Evolutionary conservation across 441 rosid genomes (phyloP).

Genomic region (Adansonia grandidieri): DNA sequence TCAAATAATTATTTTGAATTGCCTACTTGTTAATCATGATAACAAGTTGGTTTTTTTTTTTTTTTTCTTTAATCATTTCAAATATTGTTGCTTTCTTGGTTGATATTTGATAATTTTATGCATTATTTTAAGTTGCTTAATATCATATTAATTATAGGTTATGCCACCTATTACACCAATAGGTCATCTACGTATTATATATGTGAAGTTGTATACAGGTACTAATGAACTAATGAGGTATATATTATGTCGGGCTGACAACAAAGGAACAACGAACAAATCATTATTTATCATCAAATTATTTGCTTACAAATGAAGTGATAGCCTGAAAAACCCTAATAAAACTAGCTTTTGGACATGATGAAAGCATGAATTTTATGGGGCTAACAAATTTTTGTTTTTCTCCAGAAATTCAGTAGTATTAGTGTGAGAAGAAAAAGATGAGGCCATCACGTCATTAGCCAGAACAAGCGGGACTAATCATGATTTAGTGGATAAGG

Average conservation of each 20-base stretch:
- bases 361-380: constrained; percentile 14
- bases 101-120: not conserved
- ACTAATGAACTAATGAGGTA: too few species aligned
- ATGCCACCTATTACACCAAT: constrained; percentile 8
- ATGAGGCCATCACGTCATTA: constrained; percentile 16
- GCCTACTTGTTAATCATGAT: constrained; percentile 5
- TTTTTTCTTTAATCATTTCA: not conserved
- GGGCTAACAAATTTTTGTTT: not conserved
- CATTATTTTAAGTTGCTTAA: not conserved
- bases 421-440: not conserved
- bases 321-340: constrained; percentile 32
- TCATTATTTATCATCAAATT: not conserved
- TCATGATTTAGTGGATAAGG: constrained; percentile 4
- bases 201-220: too few species aligned
- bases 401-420: not conserved
- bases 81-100: not conserved
- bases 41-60: too few species aligned
- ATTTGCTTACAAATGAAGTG: constrained; percentile 27
- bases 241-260: not conserved
- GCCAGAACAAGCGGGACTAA: not conserved
- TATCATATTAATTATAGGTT: not conserved
- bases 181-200: not conserved
- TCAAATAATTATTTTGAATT: constrained; percentile 1
- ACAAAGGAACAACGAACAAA: not conserved
- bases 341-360: constrained; percentile 17